Evolutionary conservation across 345 rosid species (phyloP).

Genomic region (Salix brachista): DNA sequence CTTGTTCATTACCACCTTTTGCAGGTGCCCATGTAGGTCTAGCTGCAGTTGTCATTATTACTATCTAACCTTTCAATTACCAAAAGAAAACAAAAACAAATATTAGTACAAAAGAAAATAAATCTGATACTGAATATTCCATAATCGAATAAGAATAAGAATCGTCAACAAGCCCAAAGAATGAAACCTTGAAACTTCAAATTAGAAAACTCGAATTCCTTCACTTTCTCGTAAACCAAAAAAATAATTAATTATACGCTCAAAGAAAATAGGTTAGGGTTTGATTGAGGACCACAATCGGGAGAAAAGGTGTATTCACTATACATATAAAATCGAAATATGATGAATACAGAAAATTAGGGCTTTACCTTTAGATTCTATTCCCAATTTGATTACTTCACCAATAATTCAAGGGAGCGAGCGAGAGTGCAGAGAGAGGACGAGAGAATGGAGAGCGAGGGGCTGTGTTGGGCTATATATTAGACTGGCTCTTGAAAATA

Average conservation of each 20-base stretch:
- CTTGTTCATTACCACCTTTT: slow-evolving; percentile 97
- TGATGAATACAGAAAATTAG: background rate
- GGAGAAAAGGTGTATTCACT: too few species aligned
- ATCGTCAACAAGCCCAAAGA: background rate
- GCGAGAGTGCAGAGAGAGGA: background rate
- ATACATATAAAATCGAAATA: background rate
- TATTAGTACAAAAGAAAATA: background rate
- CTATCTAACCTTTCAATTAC: background rate
- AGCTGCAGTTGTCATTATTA: slow-evolving; percentile 90
- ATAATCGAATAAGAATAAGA: too few species aligned
- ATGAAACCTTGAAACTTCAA: background rate
- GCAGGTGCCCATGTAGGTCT: slow-evolving; percentile 99
- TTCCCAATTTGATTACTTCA: background rate
- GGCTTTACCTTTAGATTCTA: background rate
- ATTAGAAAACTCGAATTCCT: background rate
- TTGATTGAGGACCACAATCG: too few species aligned
- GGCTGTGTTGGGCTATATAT: too few species aligned
- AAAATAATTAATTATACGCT: too few species aligned
- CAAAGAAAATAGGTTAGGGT: too few species aligned
- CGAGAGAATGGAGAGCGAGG: background rate
- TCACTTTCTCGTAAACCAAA: background rate
- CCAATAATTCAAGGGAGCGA: background rate
- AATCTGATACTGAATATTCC: background rate
- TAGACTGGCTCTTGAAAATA: too few species aligned
- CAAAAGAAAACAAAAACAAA: background rate